These are phyloP conservation scores for Monosporozyma unispora DNA, from an alignment of 805 yeast genomes.

Conservation along the genomic window DNA sequence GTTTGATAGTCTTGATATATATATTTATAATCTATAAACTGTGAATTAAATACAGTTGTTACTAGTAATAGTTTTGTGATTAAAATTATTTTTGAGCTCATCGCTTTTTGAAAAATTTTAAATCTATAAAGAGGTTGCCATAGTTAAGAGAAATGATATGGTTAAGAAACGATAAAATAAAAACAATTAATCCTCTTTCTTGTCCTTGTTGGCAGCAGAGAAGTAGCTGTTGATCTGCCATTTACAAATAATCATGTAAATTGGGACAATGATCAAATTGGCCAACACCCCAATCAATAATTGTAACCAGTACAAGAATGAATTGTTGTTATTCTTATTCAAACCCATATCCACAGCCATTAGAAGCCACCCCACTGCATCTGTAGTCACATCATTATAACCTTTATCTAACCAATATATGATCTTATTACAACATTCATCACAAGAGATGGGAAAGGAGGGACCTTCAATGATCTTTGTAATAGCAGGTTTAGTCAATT, in stretches of 20 bases:
- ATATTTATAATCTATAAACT: background rate
- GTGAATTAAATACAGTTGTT: background rate
- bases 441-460: constrained; percentile 58
- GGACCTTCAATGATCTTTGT: constrained; percentile 82
- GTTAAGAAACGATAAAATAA: background rate
- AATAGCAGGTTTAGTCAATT: constrained; percentile 75
- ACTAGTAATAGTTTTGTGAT: background rate
- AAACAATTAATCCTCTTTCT: background rate
- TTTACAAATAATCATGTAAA: constrained; percentile 43
- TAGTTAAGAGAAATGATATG: background rate
- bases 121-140: background rate
- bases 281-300: constrained; percentile 39
- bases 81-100: background rate
- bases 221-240: constrained; percentile 41
- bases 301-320: constrained; percentile 49
- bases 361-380: constrained; percentile 74
- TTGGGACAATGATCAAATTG: constrained; percentile 46
- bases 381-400: constrained; percentile 68
- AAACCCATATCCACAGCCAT: constrained; percentile 59
- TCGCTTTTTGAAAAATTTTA: background rate
- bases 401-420: constrained; percentile 52
- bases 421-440: constrained; percentile 54
- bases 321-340: constrained; percentile 39
- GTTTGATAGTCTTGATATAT: background rate
- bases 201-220: background rate